Evolutionary conservation across 768 basidiomycete species (phyloP).

Genomic region (Termitomyces sp.): DNA sequence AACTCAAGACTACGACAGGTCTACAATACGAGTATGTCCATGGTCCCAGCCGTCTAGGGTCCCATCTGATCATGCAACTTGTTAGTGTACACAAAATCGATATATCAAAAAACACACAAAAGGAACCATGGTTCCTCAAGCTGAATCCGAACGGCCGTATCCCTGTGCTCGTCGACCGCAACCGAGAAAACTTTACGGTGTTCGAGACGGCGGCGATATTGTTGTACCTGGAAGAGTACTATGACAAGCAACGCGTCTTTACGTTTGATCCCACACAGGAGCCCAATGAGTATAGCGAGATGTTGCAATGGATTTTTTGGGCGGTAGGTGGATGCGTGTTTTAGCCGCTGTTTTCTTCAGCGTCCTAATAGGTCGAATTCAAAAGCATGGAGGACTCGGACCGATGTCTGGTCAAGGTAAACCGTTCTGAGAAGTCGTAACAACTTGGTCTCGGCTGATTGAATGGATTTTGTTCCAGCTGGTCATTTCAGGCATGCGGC

Average conservation of each 20-base stretch:
- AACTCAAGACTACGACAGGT: slow-evolving; percentile 41
- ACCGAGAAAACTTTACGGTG: slow-evolving; percentile 26
- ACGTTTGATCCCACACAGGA: slow-evolving; percentile 29
- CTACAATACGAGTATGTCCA: slow-evolving; percentile 31
- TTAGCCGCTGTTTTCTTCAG: neutral
- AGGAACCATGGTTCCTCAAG: slow-evolving; percentile 32
- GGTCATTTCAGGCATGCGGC: slow-evolving; percentile 12
- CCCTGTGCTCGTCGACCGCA: slow-evolving; percentile 28
- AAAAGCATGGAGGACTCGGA: slow-evolving; percentile 17
- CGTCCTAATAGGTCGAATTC: neutral
- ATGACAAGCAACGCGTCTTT: slow-evolving; percentile 39
- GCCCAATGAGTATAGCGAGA: slow-evolving; percentile 31
- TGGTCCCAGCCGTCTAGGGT: neutral
- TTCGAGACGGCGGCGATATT: slow-evolving; percentile 46
- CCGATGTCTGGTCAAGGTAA: slow-evolving; percentile 18
- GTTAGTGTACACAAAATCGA: slow-evolving; percentile 15
- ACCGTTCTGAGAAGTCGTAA: too few relatives aligned
- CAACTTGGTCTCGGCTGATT: neutral
- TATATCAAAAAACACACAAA: slow-evolving; percentile 19
- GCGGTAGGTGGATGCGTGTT: slow-evolving; percentile 13
- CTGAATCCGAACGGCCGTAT: slow-evolving; percentile 41
- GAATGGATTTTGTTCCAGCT: slow-evolving; percentile 1
- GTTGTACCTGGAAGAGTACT: slow-evolving; percentile 38
- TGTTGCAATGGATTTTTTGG: slow-evolving; percentile 47
- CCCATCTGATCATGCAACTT: neutral